These are phyloP conservation scores for Penicillium sumatraense DNA, from an alignment of 2,329 filamentous ascomycete genomes.

Conservation along the genomic window DNA sequence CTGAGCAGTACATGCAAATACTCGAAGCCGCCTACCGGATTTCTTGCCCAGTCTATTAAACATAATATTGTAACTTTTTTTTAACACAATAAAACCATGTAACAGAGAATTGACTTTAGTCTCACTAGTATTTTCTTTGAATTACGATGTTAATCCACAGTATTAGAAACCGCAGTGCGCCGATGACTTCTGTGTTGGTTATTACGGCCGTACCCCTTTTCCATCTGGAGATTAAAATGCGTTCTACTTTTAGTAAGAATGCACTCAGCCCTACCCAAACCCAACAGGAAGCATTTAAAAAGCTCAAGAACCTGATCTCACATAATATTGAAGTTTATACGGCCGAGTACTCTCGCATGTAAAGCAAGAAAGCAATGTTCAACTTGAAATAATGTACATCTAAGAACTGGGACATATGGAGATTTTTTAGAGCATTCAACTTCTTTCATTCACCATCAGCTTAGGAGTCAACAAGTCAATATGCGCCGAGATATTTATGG, in stretches of 20 bases:
- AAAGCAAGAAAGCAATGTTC: neutral
- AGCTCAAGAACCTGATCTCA: neutral
- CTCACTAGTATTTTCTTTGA: too few species aligned
- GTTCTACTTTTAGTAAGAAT: neutral
- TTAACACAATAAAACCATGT: too few species aligned
- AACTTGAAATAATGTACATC: neutral
- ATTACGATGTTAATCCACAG: too few species aligned
- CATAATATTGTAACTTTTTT: too few species aligned
- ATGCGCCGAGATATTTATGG: neutral
- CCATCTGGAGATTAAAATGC: neutral
- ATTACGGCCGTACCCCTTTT: neutral
- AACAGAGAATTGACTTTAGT: too few species aligned
- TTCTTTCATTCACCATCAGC: neutral
- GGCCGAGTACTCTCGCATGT: neutral
- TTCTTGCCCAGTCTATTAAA: too few species aligned
- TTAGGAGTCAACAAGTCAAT: neutral
- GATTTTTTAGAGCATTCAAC: neutral
- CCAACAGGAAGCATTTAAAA: neutral
- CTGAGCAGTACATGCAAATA: too few species aligned
- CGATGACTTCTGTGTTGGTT: too few species aligned
- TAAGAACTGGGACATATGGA: neutral
- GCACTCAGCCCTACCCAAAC: neutral
- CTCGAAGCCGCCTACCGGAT: too few species aligned
- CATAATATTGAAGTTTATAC: neutral
- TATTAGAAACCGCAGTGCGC: too few species aligned